phyloP scores from a whole-genome alignment of 108 stramenopile genomes.

The Skeletonema potamos region DNA sequence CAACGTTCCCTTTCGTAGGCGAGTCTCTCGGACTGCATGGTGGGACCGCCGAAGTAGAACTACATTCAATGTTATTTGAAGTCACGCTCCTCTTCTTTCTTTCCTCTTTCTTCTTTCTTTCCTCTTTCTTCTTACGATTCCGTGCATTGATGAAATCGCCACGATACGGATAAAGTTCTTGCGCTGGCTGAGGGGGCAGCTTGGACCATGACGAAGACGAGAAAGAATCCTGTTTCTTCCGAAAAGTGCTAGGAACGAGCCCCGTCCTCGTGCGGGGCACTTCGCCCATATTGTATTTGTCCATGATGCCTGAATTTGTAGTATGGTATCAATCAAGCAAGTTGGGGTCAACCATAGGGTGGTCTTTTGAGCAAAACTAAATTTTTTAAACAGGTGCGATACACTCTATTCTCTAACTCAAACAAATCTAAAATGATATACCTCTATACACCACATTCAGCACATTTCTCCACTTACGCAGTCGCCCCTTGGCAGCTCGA shows the following conservation, averaged over 20 bases:
- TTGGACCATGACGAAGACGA: conserved; percentile 4
- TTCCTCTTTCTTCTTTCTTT: conserved; percentile 1
- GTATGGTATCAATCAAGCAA: too few species aligned
- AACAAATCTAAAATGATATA: too few species aligned
- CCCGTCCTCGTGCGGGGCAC: conserved; percentile 17
- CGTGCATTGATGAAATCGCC: conserved; percentile 27
- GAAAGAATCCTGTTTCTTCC: not conserved
- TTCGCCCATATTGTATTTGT: conserved; percentile 21
- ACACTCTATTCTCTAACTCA: too few species aligned
- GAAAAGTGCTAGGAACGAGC: conserved; percentile 16
- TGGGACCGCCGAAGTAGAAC: not conserved
- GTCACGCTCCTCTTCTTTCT: not conserved
- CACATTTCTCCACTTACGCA: conserved; percentile 5
- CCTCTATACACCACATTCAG: too few species aligned
- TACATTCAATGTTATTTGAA: not conserved
- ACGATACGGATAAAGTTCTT: conserved; percentile 15
- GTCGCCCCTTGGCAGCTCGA: conserved; percentile 62
- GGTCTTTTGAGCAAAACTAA: too few species aligned
- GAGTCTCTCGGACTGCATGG: not conserved
- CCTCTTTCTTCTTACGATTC: conserved; percentile 1
- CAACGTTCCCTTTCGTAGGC: conserved; percentile 9
- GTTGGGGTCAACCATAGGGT: too few species aligned
- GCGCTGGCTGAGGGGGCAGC: conserved; percentile 11
- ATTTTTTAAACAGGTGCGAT: too few species aligned
- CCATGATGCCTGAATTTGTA: too few species aligned